Conservation (phyloP, 176 grass and related monocot species). For the Tillandsia fasciculata region DNA sequence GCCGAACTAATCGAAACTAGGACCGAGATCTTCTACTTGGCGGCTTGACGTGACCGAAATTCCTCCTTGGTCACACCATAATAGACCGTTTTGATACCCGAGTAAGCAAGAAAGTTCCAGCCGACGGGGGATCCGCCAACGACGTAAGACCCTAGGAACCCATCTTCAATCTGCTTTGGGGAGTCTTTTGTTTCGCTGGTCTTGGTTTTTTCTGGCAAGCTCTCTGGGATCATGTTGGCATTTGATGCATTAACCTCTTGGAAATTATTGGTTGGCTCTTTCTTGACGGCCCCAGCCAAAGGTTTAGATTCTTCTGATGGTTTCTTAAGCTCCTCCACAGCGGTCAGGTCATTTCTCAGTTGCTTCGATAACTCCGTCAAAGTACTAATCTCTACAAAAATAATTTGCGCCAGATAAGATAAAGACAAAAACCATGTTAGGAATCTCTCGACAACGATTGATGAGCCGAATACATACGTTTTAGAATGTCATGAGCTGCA, state of each 20-base stretch:
- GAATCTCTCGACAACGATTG: neutral
- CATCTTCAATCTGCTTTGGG: slow-evolving; percentile 28
- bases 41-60: slow-evolving; percentile 26
- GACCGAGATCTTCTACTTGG: slow-evolving; percentile 12
- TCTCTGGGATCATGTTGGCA: slow-evolving; percentile 15
- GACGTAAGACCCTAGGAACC: slow-evolving; percentile 48
- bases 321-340: slow-evolving; percentile 25
- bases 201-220: neutral
- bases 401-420: neutral
- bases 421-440: neutral
- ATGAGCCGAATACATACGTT: slow-evolving; percentile 22
- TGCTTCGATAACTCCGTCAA: slow-evolving; percentile 51
- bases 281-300: slow-evolving; percentile 8
- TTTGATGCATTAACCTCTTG: slow-evolving; percentile 12
- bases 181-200: slow-evolving; percentile 20
- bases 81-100: slow-evolving; percentile 45
- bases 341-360: slow-evolving; percentile 25
- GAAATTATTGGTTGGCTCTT: slow-evolving; percentile 5
- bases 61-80: slow-evolving; percentile 57
- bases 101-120: slow-evolving; percentile 76
- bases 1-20: neutral
- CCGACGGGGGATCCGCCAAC: slow-evolving; percentile 75
- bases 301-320: slow-evolving; percentile 6
- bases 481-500: slow-evolving; percentile 23
- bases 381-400: slow-evolving; percentile 42